Base-by-base conservation (phyloP, 805 yeast species). In the Yamadazyma olivae region DNA sequence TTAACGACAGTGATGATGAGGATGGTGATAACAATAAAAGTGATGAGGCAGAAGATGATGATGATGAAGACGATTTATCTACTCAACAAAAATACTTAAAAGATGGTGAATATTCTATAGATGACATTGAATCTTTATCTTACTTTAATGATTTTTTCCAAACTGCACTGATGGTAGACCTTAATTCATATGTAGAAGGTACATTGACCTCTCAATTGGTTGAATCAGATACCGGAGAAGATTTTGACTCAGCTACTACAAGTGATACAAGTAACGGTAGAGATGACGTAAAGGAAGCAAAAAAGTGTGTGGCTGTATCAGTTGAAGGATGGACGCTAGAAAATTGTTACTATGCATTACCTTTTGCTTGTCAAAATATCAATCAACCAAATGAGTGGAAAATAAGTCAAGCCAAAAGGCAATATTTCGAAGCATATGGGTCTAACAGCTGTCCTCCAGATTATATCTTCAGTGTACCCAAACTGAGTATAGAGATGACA, bases 291-390 rank as follows among this genome's bases (percentile, higher is more conserved):
- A 51, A 50, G 13, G 45, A 48, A 6, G 69, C 71, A 4, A 46
- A 56, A 34, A 60, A 67, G 45, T 75, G 81, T 49, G 75, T 70
- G 0, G 56, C 64, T 0, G 31, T 65, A 7, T 49, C 58, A 16
- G 35, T 40, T 4, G 51, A 54, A 3, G 86, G 88, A 2, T 84
- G 91, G 87, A 37, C 40, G 4, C 81, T 85, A 0, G 73, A 67
- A 10, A 76, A 87, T 48, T 91, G 98, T 59, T 79, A 81, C 48
- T 56, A 62, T 0, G 48, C 63, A 18, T 61, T 70, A 37, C 62
- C 58, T 4, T 77, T 71, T 16, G 75, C 83, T 2, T 91, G 98
- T 58, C 67, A 71, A 24, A 61, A 66, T 30, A 33, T 40, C 1
- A 39, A 49, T 2, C 45, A 67, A 25, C 61, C 71, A 0, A 67